phyloP scores from a whole-genome alignment of 352 stramenopile genomes.

The Thraustochytrium striatum region DNA sequence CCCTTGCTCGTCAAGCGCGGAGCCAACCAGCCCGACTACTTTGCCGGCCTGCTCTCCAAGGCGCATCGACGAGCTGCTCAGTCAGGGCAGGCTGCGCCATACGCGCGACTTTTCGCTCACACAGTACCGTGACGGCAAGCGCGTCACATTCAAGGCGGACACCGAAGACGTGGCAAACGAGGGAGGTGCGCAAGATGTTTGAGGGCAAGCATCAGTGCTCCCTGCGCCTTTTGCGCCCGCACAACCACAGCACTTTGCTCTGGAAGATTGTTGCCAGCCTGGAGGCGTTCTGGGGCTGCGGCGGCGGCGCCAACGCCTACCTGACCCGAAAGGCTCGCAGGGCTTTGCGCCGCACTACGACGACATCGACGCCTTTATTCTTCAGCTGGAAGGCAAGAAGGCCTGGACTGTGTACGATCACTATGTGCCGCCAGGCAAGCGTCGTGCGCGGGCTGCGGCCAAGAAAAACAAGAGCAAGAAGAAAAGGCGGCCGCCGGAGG shows the following conservation, averaged over 20 bases:
- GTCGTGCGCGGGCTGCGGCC: no score
- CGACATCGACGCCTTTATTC: slow-evolving; percentile 90
- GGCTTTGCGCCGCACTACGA: slow-evolving; percentile 96
- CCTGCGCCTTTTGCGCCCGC: slow-evolving; percentile 82
- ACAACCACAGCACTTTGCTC: slow-evolving; percentile 77
- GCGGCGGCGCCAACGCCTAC: slow-evolving; percentile 89
- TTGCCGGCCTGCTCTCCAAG: slow-evolving; percentile 61
- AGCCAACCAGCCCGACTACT: slow-evolving; percentile 63
- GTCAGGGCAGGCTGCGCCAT: slow-evolving; percentile 70
- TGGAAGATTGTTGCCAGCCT: slow-evolving; percentile 85
- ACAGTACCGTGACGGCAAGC: slow-evolving; percentile 74
- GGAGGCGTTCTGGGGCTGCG: slow-evolving; percentile 85
- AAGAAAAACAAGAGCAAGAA: slow-evolving; percentile 3
- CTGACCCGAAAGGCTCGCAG: slow-evolving; percentile 83
- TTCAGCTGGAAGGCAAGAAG: slow-evolving; percentile 87
- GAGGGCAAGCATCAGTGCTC: slow-evolving; percentile 74
- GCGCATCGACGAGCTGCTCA: slow-evolving; percentile 63
- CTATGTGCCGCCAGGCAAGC: slow-evolving; percentile 58
- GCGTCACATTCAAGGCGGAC: slow-evolving; percentile 62
- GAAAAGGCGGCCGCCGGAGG: no score
- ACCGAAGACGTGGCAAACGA: slow-evolving; percentile 61
- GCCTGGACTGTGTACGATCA: slow-evolving; percentile 83
- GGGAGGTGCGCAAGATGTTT: slow-evolving; percentile 43
- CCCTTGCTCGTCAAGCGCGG: slow-evolving; percentile 76
- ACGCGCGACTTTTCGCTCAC: slow-evolving; percentile 75